These are phyloP conservation scores for Cinnamomum chago DNA, from an alignment of 164 flowering plant genomes.

Conservation along the genomic window DNA sequence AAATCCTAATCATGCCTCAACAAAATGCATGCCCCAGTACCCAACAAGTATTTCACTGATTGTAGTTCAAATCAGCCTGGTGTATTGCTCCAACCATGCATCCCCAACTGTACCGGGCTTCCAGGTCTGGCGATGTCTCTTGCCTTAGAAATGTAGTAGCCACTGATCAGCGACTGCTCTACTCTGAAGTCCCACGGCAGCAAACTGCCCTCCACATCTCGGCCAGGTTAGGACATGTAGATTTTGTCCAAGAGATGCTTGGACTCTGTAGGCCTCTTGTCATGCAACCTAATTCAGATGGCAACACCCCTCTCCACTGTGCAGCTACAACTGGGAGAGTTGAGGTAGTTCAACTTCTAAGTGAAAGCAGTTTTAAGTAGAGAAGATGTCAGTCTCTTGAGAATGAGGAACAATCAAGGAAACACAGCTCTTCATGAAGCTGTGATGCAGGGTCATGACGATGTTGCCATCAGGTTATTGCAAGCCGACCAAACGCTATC, in stretches of 20 bases:
- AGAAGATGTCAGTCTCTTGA: not conserved
- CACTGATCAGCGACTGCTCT: not conserved
- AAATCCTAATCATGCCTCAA: too few relatives aligned
- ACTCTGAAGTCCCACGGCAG: not conserved
- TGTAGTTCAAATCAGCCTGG: too few relatives aligned
- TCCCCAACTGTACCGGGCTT: not conserved
- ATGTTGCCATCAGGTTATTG: constrained; percentile 3
- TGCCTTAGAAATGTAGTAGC: not conserved
- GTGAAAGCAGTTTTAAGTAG: not conserved
- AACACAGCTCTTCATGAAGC: constrained; percentile 15
- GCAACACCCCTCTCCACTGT: constrained; percentile 7
- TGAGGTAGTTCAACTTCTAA: not conserved
- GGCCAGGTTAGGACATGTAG: constrained; percentile 2
- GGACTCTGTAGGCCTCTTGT: not conserved
- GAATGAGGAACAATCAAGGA: not conserved
- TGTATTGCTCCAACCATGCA: too few relatives aligned
- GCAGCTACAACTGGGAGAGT: constrained; percentile 6
- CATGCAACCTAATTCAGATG: not conserved
- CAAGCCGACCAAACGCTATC: not conserved
- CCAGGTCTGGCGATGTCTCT: not conserved
- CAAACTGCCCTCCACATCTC: constrained; percentile 4
- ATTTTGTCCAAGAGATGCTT: constrained; percentile 1
- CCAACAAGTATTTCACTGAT: too few relatives aligned
- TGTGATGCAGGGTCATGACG: not conserved
- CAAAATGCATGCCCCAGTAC: too few relatives aligned